Evolutionary conservation across 2,329 filamentous ascomycete species (phyloP), one percentile per base, ranked within the genome.

Genomic region (Pyricularia sp.): DNA sequence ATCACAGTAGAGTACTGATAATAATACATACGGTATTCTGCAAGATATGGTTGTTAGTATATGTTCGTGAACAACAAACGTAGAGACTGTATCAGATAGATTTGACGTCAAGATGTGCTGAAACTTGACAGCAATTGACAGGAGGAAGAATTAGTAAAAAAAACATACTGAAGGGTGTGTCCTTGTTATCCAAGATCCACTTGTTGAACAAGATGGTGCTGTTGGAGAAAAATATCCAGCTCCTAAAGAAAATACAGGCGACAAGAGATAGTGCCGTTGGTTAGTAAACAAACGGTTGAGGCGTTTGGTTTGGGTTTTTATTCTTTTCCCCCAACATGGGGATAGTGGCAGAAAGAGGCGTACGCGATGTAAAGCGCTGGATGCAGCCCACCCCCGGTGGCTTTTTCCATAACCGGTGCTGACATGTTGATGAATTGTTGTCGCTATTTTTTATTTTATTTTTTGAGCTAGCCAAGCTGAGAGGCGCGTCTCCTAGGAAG

Each of bases 191-290:
- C 70, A 97, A 85, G 66, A 97, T 87, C 87, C 91, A 94, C 82
- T 97, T 97, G 84, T 97, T 97, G 85, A 96, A 96, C 71, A 97
- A 82, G 76, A 97, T 96, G 71, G 94, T 93, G 74, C 87, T 84
- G 72, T 92, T 94, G 74, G 92, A 95, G 77, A 95, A 87, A 73
- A 92, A 84, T 73, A 97, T 96, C 92, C 93, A 97, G 75, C 87
- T 86, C 68, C 84, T 86, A 69, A 58, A 69, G 4, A 33, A 58
- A 63, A 28, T 28, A 23, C 14, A 17, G 67, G 67, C 26, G n/a
- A n/a, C 42, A n/a, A n/a, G 17, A 50, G 17, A 50, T 20, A 50
- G 42, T 17, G 17, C 42, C 17, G 42, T 50, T 50, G 20, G 17
- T 50, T 50, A 50, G 42, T 17, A 50, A 50, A 50, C 6, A n/a